Percentiles rank a stretch among this genome's conserved stretches.
phyloP scores from a whole-genome alignment of 441 rosid genomes.

The Kokia cookei region DNA sequence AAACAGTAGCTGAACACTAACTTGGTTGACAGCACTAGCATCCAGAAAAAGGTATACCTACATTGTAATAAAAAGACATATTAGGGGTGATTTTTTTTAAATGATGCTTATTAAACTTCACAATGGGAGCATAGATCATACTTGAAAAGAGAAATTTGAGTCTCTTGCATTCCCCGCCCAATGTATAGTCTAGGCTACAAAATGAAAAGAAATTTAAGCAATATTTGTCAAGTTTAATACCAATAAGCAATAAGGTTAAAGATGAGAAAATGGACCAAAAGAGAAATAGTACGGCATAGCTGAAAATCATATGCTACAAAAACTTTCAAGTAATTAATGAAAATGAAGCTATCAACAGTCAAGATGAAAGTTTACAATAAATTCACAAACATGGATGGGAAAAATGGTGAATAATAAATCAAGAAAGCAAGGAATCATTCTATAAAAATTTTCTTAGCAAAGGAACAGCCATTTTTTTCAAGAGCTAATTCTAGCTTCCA shows the following conservation, averaged over 20 bases:
- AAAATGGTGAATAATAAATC: not conserved
- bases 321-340: not conserved
- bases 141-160: slow-evolving; percentile 88
- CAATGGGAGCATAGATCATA: slow-evolving; percentile 27
- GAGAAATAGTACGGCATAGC: not conserved
- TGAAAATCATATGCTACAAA: not conserved
- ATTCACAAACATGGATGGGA: not conserved
- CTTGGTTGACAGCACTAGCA: slow-evolving; percentile 72
- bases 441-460: not conserved
- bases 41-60: slow-evolving; percentile 91
- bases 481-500: not conserved
- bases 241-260: slow-evolving; percentile 2
- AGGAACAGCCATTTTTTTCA: not conserved
- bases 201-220: slow-evolving; percentile 14
- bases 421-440: not conserved
- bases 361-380: not conserved
- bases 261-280: not conserved
- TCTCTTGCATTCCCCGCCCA: slow-evolving; percentile 98
- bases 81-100: not conserved
- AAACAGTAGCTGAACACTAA: slow-evolving; percentile 78
- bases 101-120: slow-evolving; percentile 9
- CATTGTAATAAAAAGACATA: slow-evolving; percentile 4
- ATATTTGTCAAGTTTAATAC: slow-evolving; percentile 5
- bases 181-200: slow-evolving; percentile 81
- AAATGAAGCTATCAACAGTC: not conserved